Evolutionary conservation across 805 yeast species (phyloP).

Genomic region (Metschnikowia dekortorum): DNA sequence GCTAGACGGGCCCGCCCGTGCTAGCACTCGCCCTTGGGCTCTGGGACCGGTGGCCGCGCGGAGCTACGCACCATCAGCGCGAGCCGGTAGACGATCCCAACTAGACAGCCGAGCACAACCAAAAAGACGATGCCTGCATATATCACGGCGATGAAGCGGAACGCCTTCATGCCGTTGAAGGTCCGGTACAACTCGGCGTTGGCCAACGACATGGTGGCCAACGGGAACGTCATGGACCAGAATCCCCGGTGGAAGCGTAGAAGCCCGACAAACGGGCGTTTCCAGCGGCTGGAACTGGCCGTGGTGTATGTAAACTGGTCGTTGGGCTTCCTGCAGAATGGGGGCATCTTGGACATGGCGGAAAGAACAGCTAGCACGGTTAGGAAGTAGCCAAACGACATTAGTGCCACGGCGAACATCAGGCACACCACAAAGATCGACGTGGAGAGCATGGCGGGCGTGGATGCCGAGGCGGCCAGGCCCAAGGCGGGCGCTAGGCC

Average conservation of each 20-base stretch:
- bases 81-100: constrained; percentile 24
- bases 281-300: constrained; percentile 6
- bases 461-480: constrained; percentile 2
- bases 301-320: constrained; percentile 16
- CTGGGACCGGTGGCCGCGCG: not conserved
- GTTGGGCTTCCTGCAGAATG: constrained; percentile 31
- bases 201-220: constrained; percentile 69
- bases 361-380: constrained; percentile 35
- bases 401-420: constrained; percentile 35
- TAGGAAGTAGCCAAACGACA: constrained; percentile 55
- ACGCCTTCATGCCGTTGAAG: constrained; percentile 43
- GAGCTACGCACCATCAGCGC: constrained; percentile 10
- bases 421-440: constrained; percentile 19
- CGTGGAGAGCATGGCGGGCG: constrained; percentile 6
- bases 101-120: constrained; percentile 33
- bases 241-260: constrained; percentile 21
- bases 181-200: constrained; percentile 43
- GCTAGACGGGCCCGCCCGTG: no score
- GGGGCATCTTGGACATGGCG: constrained; percentile 39
- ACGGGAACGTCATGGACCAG: constrained; percentile 90
- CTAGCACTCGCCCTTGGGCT: not conserved
- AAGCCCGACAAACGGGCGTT: constrained; percentile 15
- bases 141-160: constrained; percentile 58
- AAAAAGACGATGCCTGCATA: constrained; percentile 52
- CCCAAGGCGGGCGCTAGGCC: constrained; percentile 2